Percentiles rank a stretch among this genome's conserved stretches.
Evolutionary conservation across 139 green algal species (phyloP).

Genomic region (Deuterostichococcus epilithicus): DNA sequence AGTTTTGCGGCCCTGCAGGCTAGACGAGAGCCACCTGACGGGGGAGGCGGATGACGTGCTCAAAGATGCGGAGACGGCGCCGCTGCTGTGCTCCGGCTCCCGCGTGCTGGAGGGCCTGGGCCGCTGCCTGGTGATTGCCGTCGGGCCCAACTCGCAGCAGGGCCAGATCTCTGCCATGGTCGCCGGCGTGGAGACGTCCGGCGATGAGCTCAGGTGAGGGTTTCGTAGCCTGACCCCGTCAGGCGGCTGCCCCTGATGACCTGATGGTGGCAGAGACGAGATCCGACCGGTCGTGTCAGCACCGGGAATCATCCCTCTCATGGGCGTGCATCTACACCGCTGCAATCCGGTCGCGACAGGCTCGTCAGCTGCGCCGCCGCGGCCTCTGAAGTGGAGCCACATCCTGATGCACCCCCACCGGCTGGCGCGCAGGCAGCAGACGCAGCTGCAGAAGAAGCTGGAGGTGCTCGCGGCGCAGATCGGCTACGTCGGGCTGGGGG

Average conservation of each 20-base stretch:
- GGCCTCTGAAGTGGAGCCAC: too few relatives aligned
- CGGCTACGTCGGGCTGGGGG: conserved; percentile 62
- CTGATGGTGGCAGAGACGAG: too few relatives aligned
- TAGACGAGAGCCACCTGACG: conserved; percentile 80
- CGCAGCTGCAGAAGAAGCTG: conserved; percentile 71
- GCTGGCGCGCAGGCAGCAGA: conserved; percentile 48
- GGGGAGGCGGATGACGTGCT: conserved; percentile 66
- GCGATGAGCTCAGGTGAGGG: neutral
- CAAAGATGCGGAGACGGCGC: conserved; percentile 33
- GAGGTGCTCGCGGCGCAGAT: conserved; percentile 66
- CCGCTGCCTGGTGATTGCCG: conserved; percentile 71
- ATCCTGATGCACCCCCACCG: too few relatives aligned
- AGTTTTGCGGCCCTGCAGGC: conserved; percentile 22
- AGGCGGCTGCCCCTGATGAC: too few relatives aligned
- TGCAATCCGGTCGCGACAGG: too few relatives aligned
- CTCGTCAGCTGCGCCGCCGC: too few relatives aligned
- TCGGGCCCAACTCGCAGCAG: conserved; percentile 68
- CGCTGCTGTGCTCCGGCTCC: conserved; percentile 52
- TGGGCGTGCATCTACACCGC: too few relatives aligned
- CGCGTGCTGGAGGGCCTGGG: conserved; percentile 71
- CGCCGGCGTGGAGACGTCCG: neutral
- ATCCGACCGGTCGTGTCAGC: too few relatives aligned
- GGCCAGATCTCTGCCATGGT: conserved; percentile 34
- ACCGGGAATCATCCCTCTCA: too few relatives aligned
- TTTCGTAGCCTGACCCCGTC: too few relatives aligned